Evolutionary conservation across 176 grass and related monocot species (phyloP), one percentile per base, ranked within the genome.

Genomic region (Neostapfia colusana): DNA sequence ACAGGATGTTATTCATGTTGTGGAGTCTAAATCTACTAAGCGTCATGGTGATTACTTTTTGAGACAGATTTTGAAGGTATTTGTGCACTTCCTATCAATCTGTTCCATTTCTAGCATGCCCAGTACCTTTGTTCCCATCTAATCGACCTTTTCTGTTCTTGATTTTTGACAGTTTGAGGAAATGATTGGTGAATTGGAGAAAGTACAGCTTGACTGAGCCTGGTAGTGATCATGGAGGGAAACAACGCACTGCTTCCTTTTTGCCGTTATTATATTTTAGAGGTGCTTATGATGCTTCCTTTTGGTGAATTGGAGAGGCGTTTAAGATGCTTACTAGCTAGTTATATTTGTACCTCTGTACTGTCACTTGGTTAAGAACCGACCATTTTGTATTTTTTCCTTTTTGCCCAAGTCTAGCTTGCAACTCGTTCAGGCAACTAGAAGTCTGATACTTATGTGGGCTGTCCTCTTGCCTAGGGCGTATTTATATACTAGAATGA

Each of bases 11-110:
- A 79, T 98, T 81, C 82, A 92, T 86, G 87, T 95, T 60, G 89
- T 92, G 66, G 95, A 98, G 70, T 87, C 95, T 34, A 95, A 94
- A 70, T 61, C 82, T 26, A 80, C 70, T 13, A 98, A 98, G 74
- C 80, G 65, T 10, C 86, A 94, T 23, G 91, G 91, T 72, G 95
- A 98, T 59, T 98, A 92, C 72, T 95, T 98, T 85, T 86, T 98
- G 82, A 90, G 91, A 59, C 95, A 98, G 67, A 88, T 98, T 87
- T 92, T 98, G 34, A 98, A 98, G 91, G 91, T 98, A 87, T 39
- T 5, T 65, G 36, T 13, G 4, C 13, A 36, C 16, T 31, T 82
- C 14, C 36, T 70, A 35, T 41, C 17, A 66, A 64, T 55, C 83
- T 48, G 17, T 21, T 27, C 40, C 0, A 31, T 23, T 12, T 24